These are phyloP conservation scores for Pseudogymnoascus sp. DNA, from an alignment of 2,329 filamentous ascomycete genomes.

Conservation along the genomic window DNA sequence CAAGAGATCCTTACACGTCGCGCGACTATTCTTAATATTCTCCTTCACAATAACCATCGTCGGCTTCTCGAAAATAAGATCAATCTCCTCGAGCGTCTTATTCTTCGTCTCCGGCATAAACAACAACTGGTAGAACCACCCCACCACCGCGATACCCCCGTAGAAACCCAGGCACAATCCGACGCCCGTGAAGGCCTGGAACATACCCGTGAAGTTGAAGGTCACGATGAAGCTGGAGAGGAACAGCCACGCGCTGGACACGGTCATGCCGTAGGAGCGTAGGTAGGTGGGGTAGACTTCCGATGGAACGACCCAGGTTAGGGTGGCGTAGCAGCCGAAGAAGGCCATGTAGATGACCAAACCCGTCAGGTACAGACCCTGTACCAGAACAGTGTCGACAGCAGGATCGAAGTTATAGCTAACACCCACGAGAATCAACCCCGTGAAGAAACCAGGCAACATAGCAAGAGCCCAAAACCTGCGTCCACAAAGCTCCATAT, in stretches of 20 bases:
- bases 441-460: conserved; percentile 66
- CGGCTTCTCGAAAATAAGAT: conserved; percentile 58
- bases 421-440: conserved; percentile 59
- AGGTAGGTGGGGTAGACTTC: conserved; percentile 70
- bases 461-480: conserved; percentile 70
- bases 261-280: conserved; percentile 67
- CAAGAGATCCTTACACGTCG: background rate
- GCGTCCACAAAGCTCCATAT: conserved; percentile 67
- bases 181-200: conserved; percentile 58
- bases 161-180: conserved; percentile 67
- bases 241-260: conserved; percentile 62
- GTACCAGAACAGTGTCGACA: conserved; percentile 37
- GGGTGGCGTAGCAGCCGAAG: conserved; percentile 59
- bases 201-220: conserved; percentile 69
- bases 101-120: conserved; percentile 73
- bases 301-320: conserved; percentile 61
- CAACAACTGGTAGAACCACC: conserved; percentile 65
- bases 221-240: conserved; percentile 67
- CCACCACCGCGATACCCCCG: conserved; percentile 64
- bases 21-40: conserved; percentile 39
- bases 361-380: conserved; percentile 61
- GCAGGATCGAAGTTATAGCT: conserved; percentile 40
- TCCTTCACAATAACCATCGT: conserved; percentile 56
- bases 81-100: conserved; percentile 63
- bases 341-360: conserved; percentile 63